Base-by-base conservation (phyloP, 192 early-diverging fungal species). In the Coemansia brasiliensis region DNA sequence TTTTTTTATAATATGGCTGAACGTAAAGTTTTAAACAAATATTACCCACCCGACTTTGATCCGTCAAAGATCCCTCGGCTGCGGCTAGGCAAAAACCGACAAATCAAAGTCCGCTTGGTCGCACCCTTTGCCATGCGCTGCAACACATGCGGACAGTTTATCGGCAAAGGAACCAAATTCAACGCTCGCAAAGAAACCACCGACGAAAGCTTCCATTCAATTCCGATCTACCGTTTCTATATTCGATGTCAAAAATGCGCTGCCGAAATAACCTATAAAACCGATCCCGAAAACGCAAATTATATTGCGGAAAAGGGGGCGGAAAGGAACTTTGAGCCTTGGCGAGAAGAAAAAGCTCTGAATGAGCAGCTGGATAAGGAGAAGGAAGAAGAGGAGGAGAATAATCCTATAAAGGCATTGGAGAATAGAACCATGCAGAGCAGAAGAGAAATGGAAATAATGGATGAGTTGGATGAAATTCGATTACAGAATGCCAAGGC, bases 51-150 rank as follows among this genome's bases (percentile, higher is more conserved):
- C 16, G 93, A 98, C 72, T 98, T 98, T 68, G 96, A 96, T 70
- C 96, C 96, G 29, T 80, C 92, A n/a, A 88, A 92, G 77, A 91
- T 95, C 60, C 92, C 90, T 7, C 83, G 88, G 53, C 85, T 92
- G 41, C 92, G 89, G 41, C 84, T 83, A 48, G 83, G 87, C 39
- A 92, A 90, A 63, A 87, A 88, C 83, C 82, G 80, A 20, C 93
- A 96, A 52, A 90, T 94, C 65, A 99, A 95, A 61, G 97, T 99
- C 17, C 94, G 97, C 20, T 85, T 99, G 18, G 96, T 96, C 91
- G 87, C 97, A 4, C 97, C 97, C 6, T 99, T 96, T 65, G 95
- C 97, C 2, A 99, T 99, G 97, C 90, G 90, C 39, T 99, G 97
- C 80, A 83, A 83, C 38, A 90, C 90, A 6, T 98, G 97, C 57